Conservation (phyloP, 495 filamentous ascomycete species). For the Talaromyces nanjingensis region DNA sequence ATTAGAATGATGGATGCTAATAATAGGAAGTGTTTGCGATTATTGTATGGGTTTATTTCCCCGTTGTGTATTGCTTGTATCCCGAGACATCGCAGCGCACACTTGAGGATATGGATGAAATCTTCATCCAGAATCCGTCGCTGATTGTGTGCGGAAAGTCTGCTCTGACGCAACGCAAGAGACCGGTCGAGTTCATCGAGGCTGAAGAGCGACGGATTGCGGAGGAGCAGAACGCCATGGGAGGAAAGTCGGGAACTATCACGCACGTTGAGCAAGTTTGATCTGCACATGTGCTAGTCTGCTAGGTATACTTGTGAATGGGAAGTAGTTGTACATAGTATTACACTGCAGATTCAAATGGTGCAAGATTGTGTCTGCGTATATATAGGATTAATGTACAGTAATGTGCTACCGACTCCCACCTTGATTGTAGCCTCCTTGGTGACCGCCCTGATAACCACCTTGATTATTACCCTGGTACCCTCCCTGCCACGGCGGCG, state of each 20-base stretch:
- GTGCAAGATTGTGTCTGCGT: neutral
- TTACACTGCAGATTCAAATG: neutral
- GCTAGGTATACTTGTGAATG: neutral
- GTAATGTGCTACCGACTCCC: neutral
- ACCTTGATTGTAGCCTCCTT: slow-evolving; percentile 3
- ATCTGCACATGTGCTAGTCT: neutral
- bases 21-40: slow-evolving; percentile 19
- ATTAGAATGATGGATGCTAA: neutral
- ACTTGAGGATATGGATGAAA: slow-evolving; percentile 46
- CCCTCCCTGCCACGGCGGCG: slow-evolving; percentile 10
- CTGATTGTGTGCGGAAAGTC: slow-evolving; percentile 20
- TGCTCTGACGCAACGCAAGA: slow-evolving; percentile 17
- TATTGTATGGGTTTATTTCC: slow-evolving; percentile 23
- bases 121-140: slow-evolving; percentile 35
- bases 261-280: neutral
- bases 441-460: neutral
- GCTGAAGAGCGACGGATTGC: slow-evolving; percentile 16
- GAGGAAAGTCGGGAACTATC: neutral
- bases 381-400: neutral
- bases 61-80: slow-evolving; percentile 33
- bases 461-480: neutral
- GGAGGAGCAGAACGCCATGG: slow-evolving; percentile 6
- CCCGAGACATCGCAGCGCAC: slow-evolving; percentile 47
- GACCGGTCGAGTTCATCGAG: slow-evolving; percentile 18
- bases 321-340: neutral